phyloP scores from a whole-genome alignment of 306 rosid species.

The Quillaja saponaria region DNA sequence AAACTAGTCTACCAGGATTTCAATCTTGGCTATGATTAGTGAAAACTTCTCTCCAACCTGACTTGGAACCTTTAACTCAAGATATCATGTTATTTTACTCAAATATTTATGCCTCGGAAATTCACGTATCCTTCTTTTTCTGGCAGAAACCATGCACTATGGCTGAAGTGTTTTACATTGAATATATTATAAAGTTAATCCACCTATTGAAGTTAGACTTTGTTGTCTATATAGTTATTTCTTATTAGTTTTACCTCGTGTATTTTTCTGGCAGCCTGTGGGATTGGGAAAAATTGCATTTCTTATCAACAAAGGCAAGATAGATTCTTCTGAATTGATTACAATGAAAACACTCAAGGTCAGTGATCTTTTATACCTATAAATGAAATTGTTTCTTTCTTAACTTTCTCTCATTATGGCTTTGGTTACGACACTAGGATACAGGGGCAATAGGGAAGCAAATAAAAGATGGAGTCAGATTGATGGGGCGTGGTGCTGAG shows the following conservation, averaged over 20 bases:
- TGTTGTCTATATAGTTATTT: too few relatives aligned
- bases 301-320: constrained; percentile 82
- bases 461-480: constrained; percentile 82
- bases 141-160: too few relatives aligned
- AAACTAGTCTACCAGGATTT: too few relatives aligned
- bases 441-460: constrained; percentile 90
- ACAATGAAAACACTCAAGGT: constrained; percentile 95
- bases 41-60: too few relatives aligned
- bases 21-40: too few relatives aligned
- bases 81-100: too few relatives aligned
- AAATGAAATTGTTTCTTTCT: constrained; percentile 26
- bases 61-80: too few relatives aligned
- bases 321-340: constrained; percentile 88
- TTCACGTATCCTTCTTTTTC: too few relatives aligned
- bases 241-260: constrained; percentile 1
- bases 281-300: constrained; percentile 84
- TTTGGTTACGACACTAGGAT: constrained; percentile 56
- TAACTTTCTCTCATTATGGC: constrained; percentile 35
- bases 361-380: constrained; percentile 25
- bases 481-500: constrained; percentile 97
- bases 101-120: too few relatives aligned
- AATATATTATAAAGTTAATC: too few relatives aligned
- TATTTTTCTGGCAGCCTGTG: constrained; percentile 65
- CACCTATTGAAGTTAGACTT: too few relatives aligned
- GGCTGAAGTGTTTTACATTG: too few relatives aligned